These are phyloP conservation scores for Trypanosomatidae sp. DNA, from an alignment of 208 protist species.

Conservation along the genomic window DNA sequence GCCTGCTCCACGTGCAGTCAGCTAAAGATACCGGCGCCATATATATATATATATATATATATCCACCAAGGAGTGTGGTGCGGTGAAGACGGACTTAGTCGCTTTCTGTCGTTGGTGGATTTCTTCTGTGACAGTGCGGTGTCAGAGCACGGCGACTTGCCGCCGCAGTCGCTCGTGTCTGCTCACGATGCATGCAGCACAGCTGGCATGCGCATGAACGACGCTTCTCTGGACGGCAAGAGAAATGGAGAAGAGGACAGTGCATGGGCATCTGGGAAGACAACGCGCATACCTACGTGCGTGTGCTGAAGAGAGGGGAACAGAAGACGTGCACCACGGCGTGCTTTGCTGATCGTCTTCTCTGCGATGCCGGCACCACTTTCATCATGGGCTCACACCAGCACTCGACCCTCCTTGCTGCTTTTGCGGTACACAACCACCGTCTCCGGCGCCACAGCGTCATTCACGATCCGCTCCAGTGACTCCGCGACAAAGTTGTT, in stretches of 20 bases:
- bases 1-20: background rate
- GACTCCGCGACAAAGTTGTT: conserved; percentile 56
- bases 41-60: background rate
- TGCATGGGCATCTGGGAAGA: background rate
- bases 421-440: conserved; percentile 10
- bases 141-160: background rate
- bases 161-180: background rate
- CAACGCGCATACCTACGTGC: background rate
- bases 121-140: background rate
- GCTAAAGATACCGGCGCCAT: background rate
- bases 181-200: background rate
- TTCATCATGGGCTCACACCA: background rate
- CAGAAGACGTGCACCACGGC: background rate
- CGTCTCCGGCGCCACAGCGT: conserved; percentile 19
- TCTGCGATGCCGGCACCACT: background rate
- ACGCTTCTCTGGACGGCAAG: background rate
- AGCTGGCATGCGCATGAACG: background rate
- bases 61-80: background rate
- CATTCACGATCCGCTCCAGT: conserved; percentile 15
- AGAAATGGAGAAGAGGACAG: background rate
- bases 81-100: background rate
- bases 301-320: background rate
- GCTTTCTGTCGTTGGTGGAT: background rate
- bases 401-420: conserved; percentile 5
- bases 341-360: background rate